Evolutionary conservation across 1,284 basidiomycete genomes (phyloP), one percentile per base, ranked within the genome.

Genomic region (Puccinia horiana): DNA sequence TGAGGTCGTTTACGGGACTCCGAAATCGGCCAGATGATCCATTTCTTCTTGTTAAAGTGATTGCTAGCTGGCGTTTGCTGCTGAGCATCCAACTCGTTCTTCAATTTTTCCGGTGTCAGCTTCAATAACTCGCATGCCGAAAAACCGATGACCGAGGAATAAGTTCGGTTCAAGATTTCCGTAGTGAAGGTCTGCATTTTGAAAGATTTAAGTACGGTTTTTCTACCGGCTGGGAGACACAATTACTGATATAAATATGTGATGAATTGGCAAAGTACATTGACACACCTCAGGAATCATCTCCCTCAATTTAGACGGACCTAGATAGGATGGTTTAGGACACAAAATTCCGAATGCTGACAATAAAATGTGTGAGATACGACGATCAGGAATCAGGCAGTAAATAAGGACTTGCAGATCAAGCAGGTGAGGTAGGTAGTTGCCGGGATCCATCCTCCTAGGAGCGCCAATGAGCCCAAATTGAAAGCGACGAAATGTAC

Each of bases 11-110:
- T 74, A 6, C 72, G 49, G 18, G 52, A 6, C 72, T 74, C 72
- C 11, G 72, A 56, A 54, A 74, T 37, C 32, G 72, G 72, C 72
- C 72, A 74, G 32, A 74, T 56, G 9, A 74, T 29, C 72, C 72
- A 74, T 56, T 56, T 56, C 32, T 74, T 74, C 12, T 1, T 74
- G 18, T 11, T 1, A 32, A 20, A 40, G 42, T 32, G 20, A 0
- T 56, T 8, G 1, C 40, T 52, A 1, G 32, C 11, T 9, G 11
- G 6, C 6, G 42, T 1, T 49, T 70, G 40, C 20, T 20, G 5
- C 8, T 0, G 29, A 42, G 23, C 20, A 2, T 23, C 12, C 9
- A 49, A 14, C 47, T 74, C n/a, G 2, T n/a, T 49, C 16, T 54
- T 1, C 23, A 74, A 56, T 20, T 54, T 74, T n/a, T 74, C 49